Evolutionary conservation across 1,139 yeast genomes (phyloP), one percentile per base, ranked within the genome.

Genomic region (Yamadazyma sp.): DNA sequence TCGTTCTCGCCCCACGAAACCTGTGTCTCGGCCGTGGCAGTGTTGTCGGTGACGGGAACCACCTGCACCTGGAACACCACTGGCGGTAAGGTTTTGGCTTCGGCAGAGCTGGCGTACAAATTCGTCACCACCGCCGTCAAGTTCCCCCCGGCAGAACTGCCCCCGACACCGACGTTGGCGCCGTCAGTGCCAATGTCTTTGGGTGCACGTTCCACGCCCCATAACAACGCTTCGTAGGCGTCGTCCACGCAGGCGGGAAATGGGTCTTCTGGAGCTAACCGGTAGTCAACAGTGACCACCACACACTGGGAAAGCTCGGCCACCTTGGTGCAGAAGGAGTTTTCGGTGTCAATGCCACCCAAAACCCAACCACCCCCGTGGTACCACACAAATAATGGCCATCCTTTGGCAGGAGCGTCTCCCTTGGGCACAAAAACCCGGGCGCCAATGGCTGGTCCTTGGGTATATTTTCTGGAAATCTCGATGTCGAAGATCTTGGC

Each of bases 351-450:
- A 34, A 73, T 67, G 36, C 60, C 58, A 3, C 79, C 78, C n/a
- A 74, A 57, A 1, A 67, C 74, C 73, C 76, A 72, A 5, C 71
- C 72, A 23, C 75, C 75, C n/a, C 79, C 79, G 46, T 73, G 79
- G 53, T 56, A 71, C 74, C 75, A 73, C 10, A 73, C 48, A 26
- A 66, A 60, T 27, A 68, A 58, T 2, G 79, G 78, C 67, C 73
- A 70, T 1, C 77, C 77, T 4, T 49, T 55, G 2, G 39, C 56
- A 1, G 77, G 78, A 22, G 54, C 50, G 7, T 54, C 56, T 9
- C 65, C 64, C 12, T 55, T 50, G 11, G 77, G 77, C 16, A 61
- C 59, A 45, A 69, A 71, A 2, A 72, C 70, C 41, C 77, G 55
- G 8, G 66, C 69, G 2, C 69, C 64, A 20, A 72, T 58, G 3